Evolutionary conservation across 2,329 filamentous ascomycete genomes (phyloP), one percentile per base, ranked within the genome.

Genomic region (Drechslerella coelobrocha): DNA sequence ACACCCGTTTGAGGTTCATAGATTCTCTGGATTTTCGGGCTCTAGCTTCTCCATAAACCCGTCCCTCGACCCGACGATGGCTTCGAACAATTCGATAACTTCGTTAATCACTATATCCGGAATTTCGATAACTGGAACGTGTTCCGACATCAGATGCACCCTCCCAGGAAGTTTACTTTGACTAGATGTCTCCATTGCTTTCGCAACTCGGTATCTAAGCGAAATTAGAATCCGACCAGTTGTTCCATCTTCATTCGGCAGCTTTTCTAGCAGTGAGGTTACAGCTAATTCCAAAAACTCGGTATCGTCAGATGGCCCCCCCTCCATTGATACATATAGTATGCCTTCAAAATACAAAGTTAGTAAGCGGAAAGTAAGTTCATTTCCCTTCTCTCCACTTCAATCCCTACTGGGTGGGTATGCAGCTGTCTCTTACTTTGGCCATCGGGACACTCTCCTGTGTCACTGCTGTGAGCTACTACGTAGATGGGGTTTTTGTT

Each of bases 361-460:
- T n/a, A 27, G 50, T n/a, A n/a, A n/a, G n/a, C n/a, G n/a, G n/a
- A n/a, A n/a, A n/a, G n/a, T n/a, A n/a, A n/a, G n/a, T n/a, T n/a
- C n/a, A n/a, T n/a, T n/a, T n/a, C n/a, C n/a, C n/a, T n/a, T n/a
- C 14, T 24, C 48, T 7, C 48, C 10, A 34, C 12, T 14, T 10
- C 12, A 4, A 39, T 39, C 34, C 12, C 4, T 2, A 43, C 9
- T 26, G 12, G 27, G 31, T 12, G 9, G 21, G 24, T 2, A 12
- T 48, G 59, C 73, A 34, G 26, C 23, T 23, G 34, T 24, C 68
- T 90, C 93, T 91, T 85, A 99, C 93, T 88, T 86, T 97, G 92
- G 80, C 89, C 87, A 73, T 80, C 74, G 24, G 93, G 92, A 79
- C 94, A 97, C 82, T 97, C 93, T 72, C 92, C 92, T 43, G 92